Percentiles rank a stretch among this genome's conserved stretches.
These are phyloP conservation scores for Coccomyxa sp. DNA, from an alignment of 139 green algal species.

Conservation along the genomic window DNA sequence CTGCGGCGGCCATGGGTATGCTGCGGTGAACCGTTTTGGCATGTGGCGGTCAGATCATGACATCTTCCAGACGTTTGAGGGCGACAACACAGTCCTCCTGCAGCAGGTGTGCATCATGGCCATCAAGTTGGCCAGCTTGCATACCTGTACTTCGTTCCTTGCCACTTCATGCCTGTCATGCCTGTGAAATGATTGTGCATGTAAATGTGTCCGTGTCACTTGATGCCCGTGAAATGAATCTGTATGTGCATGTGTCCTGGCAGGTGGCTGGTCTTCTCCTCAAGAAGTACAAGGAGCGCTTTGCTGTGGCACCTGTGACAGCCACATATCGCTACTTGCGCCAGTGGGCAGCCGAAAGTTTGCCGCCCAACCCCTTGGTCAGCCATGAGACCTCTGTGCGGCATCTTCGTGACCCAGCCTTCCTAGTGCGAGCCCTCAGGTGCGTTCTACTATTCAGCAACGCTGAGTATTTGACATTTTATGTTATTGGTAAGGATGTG, in stretches of 20 bases:
- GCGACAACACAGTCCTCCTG: slow-evolving; percentile 85
- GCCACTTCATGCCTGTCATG: neutral
- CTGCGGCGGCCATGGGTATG: slow-evolving; percentile 79
- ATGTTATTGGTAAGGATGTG: neutral
- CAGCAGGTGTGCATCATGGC: slow-evolving; percentile 56
- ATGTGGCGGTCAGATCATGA: slow-evolving; percentile 74
- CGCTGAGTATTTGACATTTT: neutral
- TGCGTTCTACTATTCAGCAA: neutral
- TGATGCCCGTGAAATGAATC: no score
- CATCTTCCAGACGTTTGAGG: slow-evolving; percentile 75
- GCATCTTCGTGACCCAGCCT: slow-evolving; percentile 71
- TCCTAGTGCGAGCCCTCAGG: slow-evolving; percentile 56
- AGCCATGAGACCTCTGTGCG: slow-evolving; percentile 64
- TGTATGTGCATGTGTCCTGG: neutral
- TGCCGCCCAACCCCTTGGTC: slow-evolving; percentile 77
- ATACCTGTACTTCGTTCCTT: neutral
- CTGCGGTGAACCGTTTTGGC: slow-evolving; percentile 74
- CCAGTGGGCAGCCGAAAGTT: slow-evolving; percentile 31
- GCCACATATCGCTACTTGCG: slow-evolving; percentile 56
- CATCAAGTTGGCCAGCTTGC: neutral
- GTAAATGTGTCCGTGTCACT: no score
- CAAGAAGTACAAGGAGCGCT: slow-evolving; percentile 73
- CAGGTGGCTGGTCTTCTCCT: slow-evolving; percentile 75
- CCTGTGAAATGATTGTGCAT: neutral
- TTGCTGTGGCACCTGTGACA: slow-evolving; percentile 57